Percentiles rank a stretch among this genome's conserved stretches.
phyloP scores from a whole-genome alignment of 257 asterid genomes.

The Solanum bulbocastanum region DNA sequence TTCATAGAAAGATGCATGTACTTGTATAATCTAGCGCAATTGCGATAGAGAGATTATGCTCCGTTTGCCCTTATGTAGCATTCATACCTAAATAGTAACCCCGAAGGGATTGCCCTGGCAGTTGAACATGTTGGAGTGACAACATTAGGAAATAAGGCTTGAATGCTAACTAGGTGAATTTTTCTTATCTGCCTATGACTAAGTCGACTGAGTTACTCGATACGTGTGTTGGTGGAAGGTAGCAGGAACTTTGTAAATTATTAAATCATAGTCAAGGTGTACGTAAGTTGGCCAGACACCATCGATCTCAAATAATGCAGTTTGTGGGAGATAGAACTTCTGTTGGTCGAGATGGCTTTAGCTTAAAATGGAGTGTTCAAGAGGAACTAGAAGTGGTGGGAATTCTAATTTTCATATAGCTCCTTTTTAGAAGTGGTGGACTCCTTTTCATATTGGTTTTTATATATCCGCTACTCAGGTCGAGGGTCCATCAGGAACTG shows the following conservation, averaged over 20 bases:
- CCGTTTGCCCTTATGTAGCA: neutral
- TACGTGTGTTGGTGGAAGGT: neutral
- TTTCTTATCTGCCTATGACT: neutral
- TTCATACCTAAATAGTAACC: neutral
- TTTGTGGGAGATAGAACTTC: neutral
- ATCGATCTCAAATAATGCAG: neutral
- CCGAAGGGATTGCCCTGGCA: neutral
- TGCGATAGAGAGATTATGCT: neutral
- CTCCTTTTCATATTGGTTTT: neutral
- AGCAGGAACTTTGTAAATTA: neutral
- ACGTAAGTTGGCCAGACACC: neutral
- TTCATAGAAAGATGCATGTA: neutral
- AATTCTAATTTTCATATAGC: neutral
- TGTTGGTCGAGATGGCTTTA: neutral
- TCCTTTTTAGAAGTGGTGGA: neutral
- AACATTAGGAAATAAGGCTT: neutral
- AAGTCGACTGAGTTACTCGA: neutral
- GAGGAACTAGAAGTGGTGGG: neutral
- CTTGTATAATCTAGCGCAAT: neutral
- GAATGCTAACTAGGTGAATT: neutral
- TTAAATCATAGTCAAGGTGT: neutral
- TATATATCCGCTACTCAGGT: neutral
- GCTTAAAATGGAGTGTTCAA: neutral
- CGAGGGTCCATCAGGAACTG: neutral
- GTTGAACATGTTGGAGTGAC: neutral